Base-by-base conservation (phyloP, 352 stramenopile genomes). In the Phytophthora hybrid region DNA sequence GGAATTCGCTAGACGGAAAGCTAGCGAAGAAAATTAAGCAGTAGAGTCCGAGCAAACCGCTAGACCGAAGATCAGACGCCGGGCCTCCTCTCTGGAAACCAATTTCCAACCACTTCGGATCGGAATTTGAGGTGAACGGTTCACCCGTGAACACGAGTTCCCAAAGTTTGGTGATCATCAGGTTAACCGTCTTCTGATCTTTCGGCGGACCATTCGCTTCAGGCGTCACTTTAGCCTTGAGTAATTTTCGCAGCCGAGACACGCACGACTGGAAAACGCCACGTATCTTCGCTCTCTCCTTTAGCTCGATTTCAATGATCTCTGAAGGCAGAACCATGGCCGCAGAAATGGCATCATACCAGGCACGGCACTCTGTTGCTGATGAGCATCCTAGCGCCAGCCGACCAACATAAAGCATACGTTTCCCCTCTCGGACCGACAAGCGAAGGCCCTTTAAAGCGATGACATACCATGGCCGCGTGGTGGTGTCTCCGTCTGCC, bases 11-110 rank as follows among this genome's bases (percentile, higher is more conserved):
- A 13, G 82, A 87, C 31, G 88, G 83, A 46, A 89, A 83, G 21
- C 76, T 89, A 39, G 92, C 84, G 69, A 95, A 96, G 63, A 94
- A 96, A 21, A 91, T 94, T 39, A 96, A 73, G 71, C 83, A 93
- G 63, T 96, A 94, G 4, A 96, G 69, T 14, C 90, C 90, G n/a
- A 96, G 70, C n/a, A 96, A 60, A 3, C 90, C 90, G 31, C 88
- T 96, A 21, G 90, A 91, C 37, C 90, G 84, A 59, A 96, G 76
- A 71, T 96, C 90, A 1, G 90, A 96, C 13, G 87, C 87, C 13
- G 90, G 90, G 1, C 90, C 90, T 57, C 90, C 90, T 67, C 90
- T 70, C 68, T 96, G 90, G 47, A 96, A 95, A 26, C 90, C 90
- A 59, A 96, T 68, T 63, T 96, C 90, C 54, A 94, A 81, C 90